Conservation (phyloP, 306 rosid species). For the Sophora flavescens region DNA sequence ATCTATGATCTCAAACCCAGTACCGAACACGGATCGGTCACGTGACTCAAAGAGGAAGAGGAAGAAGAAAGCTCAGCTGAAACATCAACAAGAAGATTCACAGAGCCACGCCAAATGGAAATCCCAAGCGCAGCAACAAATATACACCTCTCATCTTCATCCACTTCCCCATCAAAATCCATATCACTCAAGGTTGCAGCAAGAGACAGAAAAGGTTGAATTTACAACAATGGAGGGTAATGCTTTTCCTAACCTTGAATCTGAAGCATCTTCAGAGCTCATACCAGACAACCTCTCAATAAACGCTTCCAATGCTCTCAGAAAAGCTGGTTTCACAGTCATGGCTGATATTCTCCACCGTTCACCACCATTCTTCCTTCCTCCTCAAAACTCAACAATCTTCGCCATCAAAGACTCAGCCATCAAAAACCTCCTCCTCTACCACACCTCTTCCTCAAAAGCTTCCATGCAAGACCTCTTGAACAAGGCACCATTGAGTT, state of each 20-base stretch:
- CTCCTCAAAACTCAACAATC: conserved; percentile 46
- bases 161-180: too few relatives aligned
- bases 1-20: conserved; percentile 61
- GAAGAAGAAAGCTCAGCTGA: conserved; percentile 67
- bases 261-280: too few relatives aligned
- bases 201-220: too few relatives aligned
- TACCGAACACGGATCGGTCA: conserved; percentile 57
- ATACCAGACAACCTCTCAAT: conserved; percentile 53
- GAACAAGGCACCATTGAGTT: conserved; percentile 45
- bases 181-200: too few relatives aligned
- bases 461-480: conserved; percentile 42
- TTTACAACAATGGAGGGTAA: too few relatives aligned
- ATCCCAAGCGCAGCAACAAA: conserved; percentile 78
- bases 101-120: conserved; percentile 65
- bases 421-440: conserved; percentile 59
- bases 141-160: conserved; percentile 75
- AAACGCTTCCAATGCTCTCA: conserved; percentile 63
- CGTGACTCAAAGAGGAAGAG: conserved; percentile 66
- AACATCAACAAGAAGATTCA: conserved; percentile 49
- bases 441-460: conserved; percentile 43
- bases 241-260: too few relatives aligned
- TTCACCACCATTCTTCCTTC: conserved; percentile 67
- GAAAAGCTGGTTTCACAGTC: conserved; percentile 60
- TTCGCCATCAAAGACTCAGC: conserved; percentile 54
- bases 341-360: conserved; percentile 67